A percentile compares a stretch with the other conserved stretches of the same genome.
These are phyloP conservation scores for Cryptococcus sp. DNA, from an alignment of 1,284 basidiomycete species.

Conservation along the genomic window DNA sequence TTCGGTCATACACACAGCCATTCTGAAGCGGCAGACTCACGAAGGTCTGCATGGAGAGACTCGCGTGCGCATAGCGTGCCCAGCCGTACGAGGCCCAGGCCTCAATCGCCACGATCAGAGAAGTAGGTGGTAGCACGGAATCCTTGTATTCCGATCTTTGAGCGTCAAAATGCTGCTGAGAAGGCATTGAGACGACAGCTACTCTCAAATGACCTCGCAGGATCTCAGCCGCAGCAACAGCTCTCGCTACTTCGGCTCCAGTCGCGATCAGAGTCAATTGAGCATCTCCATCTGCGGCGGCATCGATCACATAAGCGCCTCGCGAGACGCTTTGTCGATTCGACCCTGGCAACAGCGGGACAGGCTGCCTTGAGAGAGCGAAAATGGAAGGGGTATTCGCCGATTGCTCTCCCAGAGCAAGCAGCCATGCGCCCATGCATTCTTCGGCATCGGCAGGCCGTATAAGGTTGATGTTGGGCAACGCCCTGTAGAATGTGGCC, in stretches of 20 bases:
- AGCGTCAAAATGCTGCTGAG: slow-evolving; percentile 38
- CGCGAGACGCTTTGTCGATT: slow-evolving; percentile 31
- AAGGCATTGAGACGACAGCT: slow-evolving; percentile 48
- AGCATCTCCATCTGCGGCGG: slow-evolving; percentile 20
- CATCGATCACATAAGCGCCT: slow-evolving; percentile 41
- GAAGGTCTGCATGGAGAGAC: slow-evolving; percentile 44
- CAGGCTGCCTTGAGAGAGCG: slow-evolving; percentile 38
- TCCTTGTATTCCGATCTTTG: slow-evolving; percentile 36
- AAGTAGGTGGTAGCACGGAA: slow-evolving; percentile 30
- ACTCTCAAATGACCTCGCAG: slow-evolving; percentile 23
- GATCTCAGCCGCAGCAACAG: slow-evolving; percentile 37
- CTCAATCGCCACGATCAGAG: slow-evolving; percentile 44
- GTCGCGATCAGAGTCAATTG: slow-evolving; percentile 45
- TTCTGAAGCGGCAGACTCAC: background rate
- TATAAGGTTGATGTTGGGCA: slow-evolving; percentile 45
- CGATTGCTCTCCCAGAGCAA: slow-evolving; percentile 32
- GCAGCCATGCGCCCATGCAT: slow-evolving; percentile 36
- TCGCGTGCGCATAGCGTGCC: slow-evolving; percentile 47
- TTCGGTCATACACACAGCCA: too few relatives aligned
- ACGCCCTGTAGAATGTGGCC: slow-evolving; percentile 40
- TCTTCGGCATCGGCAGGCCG: slow-evolving; percentile 50
- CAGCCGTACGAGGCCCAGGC: slow-evolving; percentile 44
- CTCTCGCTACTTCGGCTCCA: slow-evolving; percentile 43
- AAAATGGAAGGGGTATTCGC: slow-evolving; percentile 32
- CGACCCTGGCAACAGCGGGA: slow-evolving; percentile 38